Base-by-base conservation (phyloP, 306 rosid genomes). In the Hippophae gyantsensis region DNA sequence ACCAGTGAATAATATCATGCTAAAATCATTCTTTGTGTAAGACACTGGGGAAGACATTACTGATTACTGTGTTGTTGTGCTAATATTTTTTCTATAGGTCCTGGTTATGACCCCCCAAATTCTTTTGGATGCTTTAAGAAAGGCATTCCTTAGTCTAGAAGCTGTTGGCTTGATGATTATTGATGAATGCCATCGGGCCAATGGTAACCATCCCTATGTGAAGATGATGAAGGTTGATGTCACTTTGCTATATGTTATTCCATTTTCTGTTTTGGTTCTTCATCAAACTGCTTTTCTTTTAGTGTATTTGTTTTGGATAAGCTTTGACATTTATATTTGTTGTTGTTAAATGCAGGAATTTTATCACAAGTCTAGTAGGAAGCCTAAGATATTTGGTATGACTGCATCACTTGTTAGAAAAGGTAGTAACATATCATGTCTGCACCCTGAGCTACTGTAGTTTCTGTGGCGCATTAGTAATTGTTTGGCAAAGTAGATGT, bases 101-200 rank as follows among this genome's bases (percentile, higher is more conserved):
- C 63, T 92, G 61, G 92, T 92, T 52, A 87, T 92, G 98, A 85
- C 98, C 61, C 98, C 98, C 52, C 96, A 85, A 72, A 81, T 88
- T 76, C 92, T 92, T 62, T 72, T 83, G 73, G 87, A 92, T 76
- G 89, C 83, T 64, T 68, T 87, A 65, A 79, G 89, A 78, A 92
- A 84, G 76, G 96, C 88, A 64, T 87, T 78, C 72, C 43, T 92
- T 65, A 80, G 75, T 8, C 56, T 87, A 52, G 96, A 82, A 73
- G 57, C 58, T 13, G 72, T 80, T 52, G 72, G 86, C 78, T 81
- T 92, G 77, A 67, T 92, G 75, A 67, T 92, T 48, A 67, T 92
- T 44, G 98, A 92, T 49, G 96, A 92, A 70, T 92, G 96, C 69
- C 98, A 87, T 58, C 79, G 83, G 61, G 86, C 92, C 26, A 81